Base-by-base conservation (phyloP, 2,329 filamentous ascomycete species). In the Apiospora malaysiana region DNA sequence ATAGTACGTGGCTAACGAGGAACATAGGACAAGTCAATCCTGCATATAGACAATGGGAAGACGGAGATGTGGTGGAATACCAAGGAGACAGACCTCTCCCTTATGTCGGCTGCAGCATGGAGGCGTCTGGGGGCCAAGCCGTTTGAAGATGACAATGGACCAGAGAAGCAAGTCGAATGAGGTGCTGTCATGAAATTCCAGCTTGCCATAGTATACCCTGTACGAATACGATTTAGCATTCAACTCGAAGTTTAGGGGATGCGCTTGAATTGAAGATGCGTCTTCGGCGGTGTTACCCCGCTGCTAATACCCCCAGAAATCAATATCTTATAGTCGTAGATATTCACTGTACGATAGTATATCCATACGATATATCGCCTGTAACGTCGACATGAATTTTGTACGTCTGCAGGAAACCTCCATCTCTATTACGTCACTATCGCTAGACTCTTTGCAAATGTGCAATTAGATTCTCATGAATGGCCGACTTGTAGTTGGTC, bases 101-200 rank as follows among this genome's bases (percentile, higher is more conserved):
- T 88, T 8, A 85, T 85, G 82, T 80, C 83, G 7, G 79, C 78
- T 43, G 75, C 79, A 27, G 80, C 79, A 12, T 86, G 86, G 86
- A 78, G 74, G 68, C 75, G 81, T 10, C 75, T 88, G 68, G 83
- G 83, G 3, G 83, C 79, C 4, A 85, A 79, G 69, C 83, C 86
- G 0, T 88, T 83, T 70, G 78, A 84, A 40, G 84, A 86, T 32
- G 71, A 75, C 18, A 18, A 63, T n/a, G 32, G 9, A n/a, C 12
- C 21, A 6, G 32, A 63, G 56, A 63, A 63, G 9, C 4, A 40
- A 23, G 56, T 40, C 21, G 56, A n/a, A 21, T 59, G 51, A 59
- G 25, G 27, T 12, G 21, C 16, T 32, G 23, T 12, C 3, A 27
- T 27, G 12, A 23, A 7, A 16, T 4, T 12, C n/a, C 47, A 51